Evolutionary conservation across 1,284 basidiomycete species (phyloP).

Genomic region (Anthracocystis setariae): DNA sequence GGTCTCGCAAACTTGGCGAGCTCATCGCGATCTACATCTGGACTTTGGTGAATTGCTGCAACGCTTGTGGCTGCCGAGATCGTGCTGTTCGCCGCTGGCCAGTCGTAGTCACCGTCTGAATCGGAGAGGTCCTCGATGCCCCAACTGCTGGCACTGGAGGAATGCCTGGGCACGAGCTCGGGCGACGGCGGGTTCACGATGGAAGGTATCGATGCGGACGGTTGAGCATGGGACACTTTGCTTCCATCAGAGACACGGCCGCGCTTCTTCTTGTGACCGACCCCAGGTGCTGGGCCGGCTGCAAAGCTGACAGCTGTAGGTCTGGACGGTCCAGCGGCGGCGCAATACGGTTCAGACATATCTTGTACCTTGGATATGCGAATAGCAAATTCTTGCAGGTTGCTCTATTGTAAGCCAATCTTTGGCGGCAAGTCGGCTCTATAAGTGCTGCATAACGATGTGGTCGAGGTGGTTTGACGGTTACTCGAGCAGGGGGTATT

Average conservation of each 20-base stretch:
- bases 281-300: constrained; percentile 5
- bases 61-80: constrained; percentile 1
- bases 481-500: too few species aligned
- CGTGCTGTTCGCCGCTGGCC: constrained; percentile 8
- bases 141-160: constrained; percentile 47
- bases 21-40: constrained; percentile 36
- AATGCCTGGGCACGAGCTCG: constrained; percentile 35
- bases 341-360: constrained; percentile 29
- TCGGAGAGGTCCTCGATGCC: constrained; percentile 47
- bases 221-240: neutral
- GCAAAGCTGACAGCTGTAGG: constrained; percentile 30
- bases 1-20: constrained; percentile 36
- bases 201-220: constrained; percentile 21
- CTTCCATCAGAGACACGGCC: constrained; percentile 29
- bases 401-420: too few species aligned
- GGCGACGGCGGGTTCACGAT: constrained; percentile 42
- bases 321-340: constrained; percentile 31
- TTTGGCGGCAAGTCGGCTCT: too few species aligned
- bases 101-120: constrained; percentile 47
- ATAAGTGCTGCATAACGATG: too few species aligned
- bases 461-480: neutral
- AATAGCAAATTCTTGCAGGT: too few species aligned
- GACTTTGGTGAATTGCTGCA: constrained; percentile 7
- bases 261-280: constrained; percentile 28
- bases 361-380: neutral